Conservation (phyloP, 768 basidiomycete species). For the Lactarius hengduanensis region DNA sequence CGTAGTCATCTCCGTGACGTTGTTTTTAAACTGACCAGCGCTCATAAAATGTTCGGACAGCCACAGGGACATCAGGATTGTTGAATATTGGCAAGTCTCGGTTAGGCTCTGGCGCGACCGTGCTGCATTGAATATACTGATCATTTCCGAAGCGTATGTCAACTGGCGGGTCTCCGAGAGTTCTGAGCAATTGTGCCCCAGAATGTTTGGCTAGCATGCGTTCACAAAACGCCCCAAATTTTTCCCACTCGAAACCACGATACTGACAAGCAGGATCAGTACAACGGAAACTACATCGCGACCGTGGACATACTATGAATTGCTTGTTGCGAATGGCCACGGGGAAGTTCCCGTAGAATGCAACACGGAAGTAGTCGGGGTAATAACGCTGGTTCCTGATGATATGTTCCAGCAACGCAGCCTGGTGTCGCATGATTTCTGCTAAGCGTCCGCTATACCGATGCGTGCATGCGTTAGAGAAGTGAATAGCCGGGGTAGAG, state of each 20-base stretch:
- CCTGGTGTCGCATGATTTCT: conserved; percentile 84
- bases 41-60: conserved; percentile 84
- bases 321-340: conserved; percentile 82
- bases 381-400: conserved; percentile 81
- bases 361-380: conserved; percentile 90
- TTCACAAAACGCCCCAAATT: conserved; percentile 85
- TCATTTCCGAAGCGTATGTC: conserved; percentile 77
- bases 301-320: conserved; percentile 64
- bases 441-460: conserved; percentile 66
- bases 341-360: conserved; percentile 92
- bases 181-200: conserved; percentile 75
- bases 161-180: conserved; percentile 70
- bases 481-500: neutral
- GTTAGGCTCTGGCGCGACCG: conserved; percentile 84
- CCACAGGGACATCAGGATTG: conserved; percentile 76
- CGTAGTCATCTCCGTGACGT: conserved; percentile 1
- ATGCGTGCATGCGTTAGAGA: conserved; percentile 19
- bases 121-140: conserved; percentile 86
- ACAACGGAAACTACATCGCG: neutral
- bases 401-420: conserved; percentile 84
- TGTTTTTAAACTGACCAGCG: conserved; percentile 54
- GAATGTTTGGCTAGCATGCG: conserved; percentile 89
- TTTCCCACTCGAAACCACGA: conserved; percentile 95
- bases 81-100: conserved; percentile 73
- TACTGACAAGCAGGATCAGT: conserved; percentile 49